Evolutionary conservation across 176 grass and related monocot genomes (phyloP), one percentile per base, ranked within the genome.

Genomic region (Bolboschoenus planiculmis): DNA sequence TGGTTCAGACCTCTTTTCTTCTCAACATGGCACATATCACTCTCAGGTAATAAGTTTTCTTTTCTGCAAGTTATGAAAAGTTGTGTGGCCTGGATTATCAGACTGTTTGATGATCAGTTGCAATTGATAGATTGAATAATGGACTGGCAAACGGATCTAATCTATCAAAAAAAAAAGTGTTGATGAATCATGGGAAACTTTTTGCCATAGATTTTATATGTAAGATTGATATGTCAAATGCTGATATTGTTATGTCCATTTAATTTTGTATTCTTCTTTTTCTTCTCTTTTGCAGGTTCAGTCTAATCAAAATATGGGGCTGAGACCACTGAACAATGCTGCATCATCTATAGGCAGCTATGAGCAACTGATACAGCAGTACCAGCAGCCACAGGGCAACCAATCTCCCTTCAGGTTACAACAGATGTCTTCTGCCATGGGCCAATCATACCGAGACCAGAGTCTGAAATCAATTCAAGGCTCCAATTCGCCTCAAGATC

Each of bases 361-460:
- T 58, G 96, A 99, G 73, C 96, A 95, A 91, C 89, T 95, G 70
- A 81, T 99, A 36, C 96, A 90, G 84, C 96, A 99, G 85, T 95
- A 90, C 80, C 92, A 98, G 73, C 96, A 93, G 13, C 87, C 83
- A 10, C 95, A 90, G 36, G 56, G 73, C 58, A 82, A 65, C 81
- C 96, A 93, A 90, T 91, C 78, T 84, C 84, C 86, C 86, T 95
- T 93, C 86, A 72, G 91, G 64, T 80, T 93, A 14, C 96, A 98
- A 78, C 96, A 98, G 76, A 89, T 98, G 78, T 80, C 95, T 68
- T 78, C 90, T 85, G 78, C 89, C 80, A 14, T 80, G 54, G 48
- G 60, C 58, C 91, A 95, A 66, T 87, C 92, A 72, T 91, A 95
- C 78, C 88, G 87, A 85, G 96, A 99, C 85, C 95, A 86, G 54